Evolutionary conservation across 176 grass and related monocot genomes (phyloP).

Genomic region (Hordeum vulgare): MorexV3_pseudomolecules_assembly NC_058520.1:44834710-44835209

Average conservation of each 20-base stretch:
- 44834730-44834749: no score
- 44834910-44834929: not conserved
- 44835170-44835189: slow-evolving; percentile 1
- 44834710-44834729: no score
- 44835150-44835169: slow-evolving; percentile 8
- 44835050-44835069: slow-evolving; percentile 23
- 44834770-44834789: no score
- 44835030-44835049: not conserved
- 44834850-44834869: not conserved
- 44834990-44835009: not conserved
- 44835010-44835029: not conserved
- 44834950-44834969: not conserved
- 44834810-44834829: no score
- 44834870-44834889: no score
- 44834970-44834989: not conserved
- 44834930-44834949: not conserved
- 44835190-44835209: slow-evolving; percentile 2
- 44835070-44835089: slow-evolving; percentile 77
- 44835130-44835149: slow-evolving; percentile 82
- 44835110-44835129: slow-evolving; percentile 92
- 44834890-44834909: not conserved
- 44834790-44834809: no score
- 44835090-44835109: slow-evolving; percentile 66
- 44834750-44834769: no score
- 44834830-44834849: no score